Conservation (phyloP, 257 asterid genomes). For the Echium plantagineum region DNA sequence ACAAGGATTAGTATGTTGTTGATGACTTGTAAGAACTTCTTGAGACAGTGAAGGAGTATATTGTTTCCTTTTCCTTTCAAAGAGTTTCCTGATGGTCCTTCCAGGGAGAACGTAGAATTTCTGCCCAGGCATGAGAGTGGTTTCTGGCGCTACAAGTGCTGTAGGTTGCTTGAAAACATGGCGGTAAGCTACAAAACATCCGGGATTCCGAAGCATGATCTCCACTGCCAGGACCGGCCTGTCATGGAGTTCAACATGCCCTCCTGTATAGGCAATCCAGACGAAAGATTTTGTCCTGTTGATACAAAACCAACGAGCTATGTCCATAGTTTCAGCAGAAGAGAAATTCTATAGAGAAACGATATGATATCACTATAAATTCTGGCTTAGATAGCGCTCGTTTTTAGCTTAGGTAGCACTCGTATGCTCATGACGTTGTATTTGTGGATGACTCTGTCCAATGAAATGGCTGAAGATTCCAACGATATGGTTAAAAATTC, state of each 20-base stretch:
- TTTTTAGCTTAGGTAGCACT: no score
- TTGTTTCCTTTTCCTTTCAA: slow-evolving; percentile 17
- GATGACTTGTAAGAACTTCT: slow-evolving; percentile 4
- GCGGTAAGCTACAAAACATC: slow-evolving; percentile 46
- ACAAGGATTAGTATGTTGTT: slow-evolving; percentile 14
- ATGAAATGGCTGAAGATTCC: not conserved
- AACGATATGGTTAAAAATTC: not conserved
- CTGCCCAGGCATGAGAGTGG: slow-evolving; percentile 42
- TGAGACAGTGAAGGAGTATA: slow-evolving; percentile 9
- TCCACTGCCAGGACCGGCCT: slow-evolving; percentile 43
- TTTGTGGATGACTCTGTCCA: not conserved
- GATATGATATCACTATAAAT: not conserved
- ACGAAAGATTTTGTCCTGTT: slow-evolving; percentile 33
- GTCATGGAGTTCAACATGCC: slow-evolving; percentile 66
- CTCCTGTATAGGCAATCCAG: slow-evolving; percentile 63
- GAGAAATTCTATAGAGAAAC: not conserved
- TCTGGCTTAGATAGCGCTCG: no score
- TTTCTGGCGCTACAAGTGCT: slow-evolving; percentile 41
- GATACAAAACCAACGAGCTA: slow-evolving; percentile 38
- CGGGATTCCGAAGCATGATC: slow-evolving; percentile 42
- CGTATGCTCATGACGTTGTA: not conserved
- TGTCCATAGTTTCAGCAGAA: slow-evolving; percentile 17
- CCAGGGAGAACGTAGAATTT: slow-evolving; percentile 54
- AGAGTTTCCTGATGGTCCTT: slow-evolving; percentile 44
- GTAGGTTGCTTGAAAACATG: slow-evolving; percentile 51